Evolutionary conservation across 2,329 filamentous ascomycete species (phyloP).

Genomic region (Pseudogymnoascus sp.): DNA sequence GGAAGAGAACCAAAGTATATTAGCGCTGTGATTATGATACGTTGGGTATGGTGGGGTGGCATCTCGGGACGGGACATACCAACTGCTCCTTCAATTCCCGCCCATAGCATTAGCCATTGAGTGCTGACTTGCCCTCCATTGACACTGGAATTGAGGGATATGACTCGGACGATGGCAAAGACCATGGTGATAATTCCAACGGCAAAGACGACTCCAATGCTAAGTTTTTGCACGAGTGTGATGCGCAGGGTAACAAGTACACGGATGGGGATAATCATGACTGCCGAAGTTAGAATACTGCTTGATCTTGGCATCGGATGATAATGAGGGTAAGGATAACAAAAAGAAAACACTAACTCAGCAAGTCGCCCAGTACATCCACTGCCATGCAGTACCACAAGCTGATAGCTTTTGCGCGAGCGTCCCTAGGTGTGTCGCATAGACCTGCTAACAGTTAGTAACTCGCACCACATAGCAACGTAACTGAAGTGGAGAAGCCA

Average conservation of each 20-base stretch:
- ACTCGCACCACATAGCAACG: neutral
- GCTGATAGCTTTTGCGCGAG: conserved; percentile 15
- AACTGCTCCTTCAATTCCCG: conserved; percentile 14
- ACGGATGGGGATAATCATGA: conserved; percentile 17
- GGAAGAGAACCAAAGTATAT: neutral
- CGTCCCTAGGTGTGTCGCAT: conserved; percentile 13
- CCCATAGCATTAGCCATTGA: conserved; percentile 17
- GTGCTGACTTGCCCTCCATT: conserved; percentile 14
- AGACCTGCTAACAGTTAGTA: conserved; percentile 1
- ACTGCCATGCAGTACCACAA: conserved; percentile 17
- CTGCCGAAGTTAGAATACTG: conserved; percentile 9
- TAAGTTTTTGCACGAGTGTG: conserved; percentile 13
- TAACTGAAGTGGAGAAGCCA: neutral
- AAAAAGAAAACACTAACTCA: conserved; percentile 13
- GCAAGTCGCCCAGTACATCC: conserved; percentile 16
- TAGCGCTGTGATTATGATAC: neutral
- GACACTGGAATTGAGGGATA: conserved; percentile 14
- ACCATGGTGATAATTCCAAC: conserved; percentile 19
- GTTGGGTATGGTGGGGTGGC: neutral
- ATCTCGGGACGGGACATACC: conserved; percentile 9
- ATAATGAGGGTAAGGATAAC: neutral
- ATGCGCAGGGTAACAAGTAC: conserved; percentile 15
- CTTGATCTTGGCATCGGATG: neutral
- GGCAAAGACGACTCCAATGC: conserved; percentile 15
- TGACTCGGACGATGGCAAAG: conserved; percentile 16